phyloP scores from a whole-genome alignment of 2,329 filamentous ascomycete species.

The Elsinoe arachidis region DNA sequence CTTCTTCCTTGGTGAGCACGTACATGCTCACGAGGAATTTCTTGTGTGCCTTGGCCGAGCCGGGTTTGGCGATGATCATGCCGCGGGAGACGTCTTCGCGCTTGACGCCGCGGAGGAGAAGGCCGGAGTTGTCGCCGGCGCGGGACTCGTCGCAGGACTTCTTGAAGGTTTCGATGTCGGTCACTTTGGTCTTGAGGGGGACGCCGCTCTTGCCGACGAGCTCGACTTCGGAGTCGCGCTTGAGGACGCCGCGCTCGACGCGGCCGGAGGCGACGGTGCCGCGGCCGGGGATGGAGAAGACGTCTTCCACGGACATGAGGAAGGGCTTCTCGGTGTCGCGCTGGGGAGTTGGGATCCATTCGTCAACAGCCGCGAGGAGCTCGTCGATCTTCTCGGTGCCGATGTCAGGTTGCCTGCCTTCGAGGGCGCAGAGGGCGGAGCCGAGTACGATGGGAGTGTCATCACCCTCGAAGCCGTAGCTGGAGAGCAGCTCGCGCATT shows the following conservation, averaged over 20 bases:
- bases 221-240: conserved; percentile 91
- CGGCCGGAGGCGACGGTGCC: conserved; percentile 94
- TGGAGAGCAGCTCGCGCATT: conserved; percentile 91
- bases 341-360: conserved; percentile 91
- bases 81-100: conserved; percentile 90
- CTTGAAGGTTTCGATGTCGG: conserved; percentile 99
- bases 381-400: conserved; percentile 82
- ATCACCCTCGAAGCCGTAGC: conserved; percentile 96
- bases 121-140: conserved; percentile 95
- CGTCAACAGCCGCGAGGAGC: conserved; percentile 80
- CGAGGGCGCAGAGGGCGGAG: conserved; percentile 88
- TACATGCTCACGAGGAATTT: conserved; percentile 96
- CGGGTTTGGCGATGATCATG: conserved; percentile 85
- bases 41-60: conserved; percentile 73
- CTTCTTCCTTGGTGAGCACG: conserved; percentile 94
- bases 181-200: conserved; percentile 96
- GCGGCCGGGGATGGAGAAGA: conserved; percentile 60
- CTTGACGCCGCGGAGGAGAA: conserved; percentile 89
- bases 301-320: conserved; percentile 88
- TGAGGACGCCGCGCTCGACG: conserved; percentile 90
- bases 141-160: conserved; percentile 96
- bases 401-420: conserved; percentile 78
- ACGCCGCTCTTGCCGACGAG: conserved; percentile 76
- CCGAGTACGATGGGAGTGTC: conserved; percentile 96
- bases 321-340: conserved; percentile 97